phyloP scores from a whole-genome alignment of 345 rosid genomes.

The Eutrema yunnanense region DNA sequence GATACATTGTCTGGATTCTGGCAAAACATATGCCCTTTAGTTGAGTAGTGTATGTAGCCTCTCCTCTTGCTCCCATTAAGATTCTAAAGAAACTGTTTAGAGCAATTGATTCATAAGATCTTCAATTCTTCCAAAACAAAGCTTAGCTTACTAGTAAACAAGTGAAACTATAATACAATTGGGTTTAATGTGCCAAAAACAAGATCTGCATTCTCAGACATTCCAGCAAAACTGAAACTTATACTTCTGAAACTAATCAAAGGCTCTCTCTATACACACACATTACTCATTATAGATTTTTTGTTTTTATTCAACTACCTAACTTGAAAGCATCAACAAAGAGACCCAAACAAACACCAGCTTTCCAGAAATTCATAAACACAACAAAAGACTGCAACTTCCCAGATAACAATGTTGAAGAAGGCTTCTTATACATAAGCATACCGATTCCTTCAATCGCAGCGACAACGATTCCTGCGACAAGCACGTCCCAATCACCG shows the following conservation, averaged over 20 bases:
- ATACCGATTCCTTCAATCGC: slow-evolving; percentile 94
- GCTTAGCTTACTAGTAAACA: slow-evolving; percentile 4
- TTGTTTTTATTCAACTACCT: slow-evolving; percentile 46
- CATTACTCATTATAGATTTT: background rate
- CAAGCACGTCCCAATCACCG: slow-evolving; percentile 96
- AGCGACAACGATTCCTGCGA: slow-evolving; percentile 89
- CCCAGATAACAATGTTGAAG: slow-evolving; percentile 40
- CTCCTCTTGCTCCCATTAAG: background rate
- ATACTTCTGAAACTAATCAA: background rate
- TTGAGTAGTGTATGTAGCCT: background rate
- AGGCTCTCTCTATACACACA: background rate
- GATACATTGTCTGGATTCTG: background rate
- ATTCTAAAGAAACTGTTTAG: background rate
- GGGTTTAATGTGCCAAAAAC: background rate
- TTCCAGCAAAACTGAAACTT: background rate
- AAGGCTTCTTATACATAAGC: slow-evolving; percentile 70
- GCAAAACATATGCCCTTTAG: background rate
- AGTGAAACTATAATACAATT: background rate
- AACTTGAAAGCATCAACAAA: slow-evolving; percentile 97
- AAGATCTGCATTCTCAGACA: background rate
- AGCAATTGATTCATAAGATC: background rate
- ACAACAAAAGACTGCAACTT: slow-evolving; percentile 70
- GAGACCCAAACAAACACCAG: slow-evolving; percentile 92
- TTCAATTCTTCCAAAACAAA: background rate
- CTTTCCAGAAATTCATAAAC: slow-evolving; percentile 92